Base-by-base conservation (phyloP, 441 rosid genomes). In the Theobroma grandiflorum region DNA sequence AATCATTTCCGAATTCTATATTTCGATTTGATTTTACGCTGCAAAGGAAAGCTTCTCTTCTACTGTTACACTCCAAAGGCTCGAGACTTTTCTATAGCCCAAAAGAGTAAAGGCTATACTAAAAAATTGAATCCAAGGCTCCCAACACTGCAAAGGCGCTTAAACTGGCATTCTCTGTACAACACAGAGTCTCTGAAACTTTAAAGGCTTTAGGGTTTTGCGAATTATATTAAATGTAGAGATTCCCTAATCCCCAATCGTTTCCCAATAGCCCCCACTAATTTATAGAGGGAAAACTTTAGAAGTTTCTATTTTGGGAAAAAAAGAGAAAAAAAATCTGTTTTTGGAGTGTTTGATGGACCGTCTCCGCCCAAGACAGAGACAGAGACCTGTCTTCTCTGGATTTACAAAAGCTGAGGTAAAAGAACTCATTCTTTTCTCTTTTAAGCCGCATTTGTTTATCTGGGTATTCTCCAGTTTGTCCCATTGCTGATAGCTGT, bases 351-450 rank as follows among this genome's bases (percentile, higher is more conserved):
- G 58, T 59, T 69, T 26, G 20, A 90, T 91, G 95, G 91, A 85
- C 85, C 86, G 91, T 76, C 91, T 90, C 50, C 91, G 94, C 26
- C 88, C 89, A 2, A 86, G 92, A 59, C 82, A 79, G 58, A 86
- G 88, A 67, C 80, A 64, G 57, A 72, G 33, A 16, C 80, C 50
- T 64, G 58, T 74, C 3, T 90, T 89, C 80, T 83, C 91, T 53
- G 93, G 96, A 72, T 92, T 92, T 83, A 74, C 85, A 5, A 68
- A 74, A 47, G 69, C 89, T 45, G 96, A 92, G 96, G 96, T 90
- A 80, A 77, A 53, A 20, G n/a, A 18, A 15, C 18, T 0, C n/a
- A n/a, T n/a, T 31, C 43, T 79, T 53, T 74, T 26, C 43, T 72
- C 18, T 73, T 80, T 57, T 74, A 1, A 8, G 45, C 22, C 31